Evolutionary conservation across 2,329 filamentous ascomycete genomes (phyloP), one percentile per base, ranked within the genome.

Genomic region (Calonectria crousiana): DNA sequence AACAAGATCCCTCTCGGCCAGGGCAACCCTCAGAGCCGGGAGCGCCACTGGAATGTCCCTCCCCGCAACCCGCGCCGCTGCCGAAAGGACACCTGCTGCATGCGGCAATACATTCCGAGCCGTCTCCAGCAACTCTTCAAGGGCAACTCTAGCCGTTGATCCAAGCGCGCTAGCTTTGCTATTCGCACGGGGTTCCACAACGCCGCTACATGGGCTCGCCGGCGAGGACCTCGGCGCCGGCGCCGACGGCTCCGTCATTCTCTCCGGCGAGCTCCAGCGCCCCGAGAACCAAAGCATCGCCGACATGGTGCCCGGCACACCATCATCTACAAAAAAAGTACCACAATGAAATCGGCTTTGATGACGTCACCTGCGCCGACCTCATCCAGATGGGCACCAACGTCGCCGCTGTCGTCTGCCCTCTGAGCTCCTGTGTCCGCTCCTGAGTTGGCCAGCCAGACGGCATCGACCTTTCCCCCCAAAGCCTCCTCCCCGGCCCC

Each of bases 401-500:
- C 71, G 84, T 90, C 51, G 90, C 87, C 26, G 88, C 88, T 10
- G 86, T 89, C 5, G 85, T 86, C 14, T 87, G 85, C 71, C 85
- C 85, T 10, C 82, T 85, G 6, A 85, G 85, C 3, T 90, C 90
- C 2, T 85, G 86, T 23, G 85, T 90, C 20, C 83, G 85, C 67
- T 88, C 88, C 1, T 89, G 87, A 66, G 86, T 91, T 34, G 90
- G 90, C 44, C 87, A 90, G 51, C 83, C 82, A 49, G 89, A 91
- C 74, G 85, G 83, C 44, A 82, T 80, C 16, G 81, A 80, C 9
- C 82, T 85, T 2, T 84, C 85, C 3, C 86, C 86, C 0, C 79
- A 76, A 2, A 84, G 84, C 23, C 84, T 88, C 4, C 82, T 91
- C 1, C 89, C 90, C 0, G 81, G 83, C 51, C 81, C 84, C 0